Base-by-base conservation (phyloP, 805 yeast species). In the Teunomyces atbi region DNA sequence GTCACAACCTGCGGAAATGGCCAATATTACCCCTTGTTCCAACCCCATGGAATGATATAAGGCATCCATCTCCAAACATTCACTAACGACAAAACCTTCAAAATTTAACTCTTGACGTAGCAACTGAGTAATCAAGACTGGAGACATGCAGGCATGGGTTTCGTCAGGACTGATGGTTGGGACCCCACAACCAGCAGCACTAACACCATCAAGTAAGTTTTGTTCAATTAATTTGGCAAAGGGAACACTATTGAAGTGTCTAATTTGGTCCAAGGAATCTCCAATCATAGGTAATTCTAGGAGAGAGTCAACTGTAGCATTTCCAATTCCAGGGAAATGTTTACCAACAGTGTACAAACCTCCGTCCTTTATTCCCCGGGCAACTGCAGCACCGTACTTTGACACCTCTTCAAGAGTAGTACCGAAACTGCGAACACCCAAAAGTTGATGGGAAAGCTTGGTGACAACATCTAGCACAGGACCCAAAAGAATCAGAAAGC, bases 301-400 rank as follows among this genome's bases (percentile, higher is more conserved):
- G 32, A 79, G 61, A 3, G 81, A 73, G 55, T 81, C 84, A 5
- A 82, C 82, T 16, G 75, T 71, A 1, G 84, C 84, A 45, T 77
- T 76, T 3, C 86, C 86, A 44, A 79, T 79, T 1, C 87, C 87
- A 0, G 87, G 87, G 54, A 82, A 82, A 61, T 82, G 86, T 54
- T 82, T 82, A 0, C 84, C 86, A 47, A 81, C 75, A 2, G 79
- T 71, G 30, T 76, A 58, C 10, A 82, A 56, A 1, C 84, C 83
- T 10, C 82, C 83, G 37, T 71, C 78, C 44, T 68, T 68, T 38
- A 78, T 66, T 1, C 86, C 87, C 47, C 64, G 65, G 4, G 82
- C 76, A 50, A 76, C 76, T 2, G 79, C 81, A 27, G 62, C 56
- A 1, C 83, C 83, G 52, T 70, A 80, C 53, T 71, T 74, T n/a